phyloP scores from a whole-genome alignment of 2,329 filamentous ascomycete genomes.

The Trichoderma sp. region DNA sequence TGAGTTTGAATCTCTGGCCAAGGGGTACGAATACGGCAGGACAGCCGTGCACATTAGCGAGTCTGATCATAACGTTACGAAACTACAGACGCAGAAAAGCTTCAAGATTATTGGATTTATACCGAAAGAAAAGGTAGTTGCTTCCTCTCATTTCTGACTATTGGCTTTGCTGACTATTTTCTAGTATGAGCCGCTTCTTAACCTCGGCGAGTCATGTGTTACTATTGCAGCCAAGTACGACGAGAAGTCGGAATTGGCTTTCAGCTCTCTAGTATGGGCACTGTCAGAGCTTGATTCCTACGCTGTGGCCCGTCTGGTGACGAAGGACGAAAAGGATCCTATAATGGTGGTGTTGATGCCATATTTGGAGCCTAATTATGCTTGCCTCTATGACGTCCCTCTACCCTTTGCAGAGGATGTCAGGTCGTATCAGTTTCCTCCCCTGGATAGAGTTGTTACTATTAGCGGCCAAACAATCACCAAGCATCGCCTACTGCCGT shows the following conservation, averaged over 20 bases:
- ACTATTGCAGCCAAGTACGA: constrained; percentile 78
- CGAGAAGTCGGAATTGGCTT: constrained; percentile 76
- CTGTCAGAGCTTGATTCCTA: constrained; percentile 83
- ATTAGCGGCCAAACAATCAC: constrained; percentile 79
- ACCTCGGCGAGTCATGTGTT: constrained; percentile 77
- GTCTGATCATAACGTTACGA: constrained; percentile 85
- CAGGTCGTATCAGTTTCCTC: constrained; percentile 86
- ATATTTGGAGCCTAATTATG: constrained; percentile 73
- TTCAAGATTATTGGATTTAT: constrained; percentile 90
- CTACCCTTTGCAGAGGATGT: constrained; percentile 93
- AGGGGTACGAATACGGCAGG: constrained; percentile 89
- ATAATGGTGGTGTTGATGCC: constrained; percentile 77
- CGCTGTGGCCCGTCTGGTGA: constrained; percentile 81
- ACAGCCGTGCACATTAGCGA: constrained; percentile 89
- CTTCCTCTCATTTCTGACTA: neutral
- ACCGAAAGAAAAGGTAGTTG: constrained; percentile 63
- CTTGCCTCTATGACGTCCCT: constrained; percentile 86
- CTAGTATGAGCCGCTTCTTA: constrained; percentile 80
- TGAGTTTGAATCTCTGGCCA: constrained; percentile 79
- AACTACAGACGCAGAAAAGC: constrained; percentile 71
- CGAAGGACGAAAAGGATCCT: constrained; percentile 80
- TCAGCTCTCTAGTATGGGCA: constrained; percentile 88
- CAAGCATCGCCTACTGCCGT: constrained; percentile 82
- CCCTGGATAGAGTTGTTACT: constrained; percentile 83
- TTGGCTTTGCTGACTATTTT: constrained; percentile 13